Base-by-base conservation (phyloP, 805 yeast genomes). In the Saccharomyces eubayanus region DNA sequence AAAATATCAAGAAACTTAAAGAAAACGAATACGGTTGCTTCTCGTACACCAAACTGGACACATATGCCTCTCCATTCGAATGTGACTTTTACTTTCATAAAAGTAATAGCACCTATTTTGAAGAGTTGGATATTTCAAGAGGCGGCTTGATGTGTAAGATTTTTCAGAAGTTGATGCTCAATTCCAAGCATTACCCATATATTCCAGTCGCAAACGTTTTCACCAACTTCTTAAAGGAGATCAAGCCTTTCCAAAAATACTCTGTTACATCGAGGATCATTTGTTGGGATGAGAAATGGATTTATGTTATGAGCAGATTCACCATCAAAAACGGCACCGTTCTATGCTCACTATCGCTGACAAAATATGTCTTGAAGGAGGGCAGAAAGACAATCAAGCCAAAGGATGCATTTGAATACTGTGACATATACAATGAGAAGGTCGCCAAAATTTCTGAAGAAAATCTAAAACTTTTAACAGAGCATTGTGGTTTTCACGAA, bases 201-300 rank as follows among this genome's bases (percentile, higher is more conserved):
- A 72, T 84, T 0, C 96, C 97, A 0, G 84, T 91, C 28, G 96
- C 89, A 1, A 77, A 84, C 8, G 84, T 87, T 9, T 79, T 78
- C 51, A 77, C 85, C 30, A 75, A 79, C 28, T 91, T 88, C 71
- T 76, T 84, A 57, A 80, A 77, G 57, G 96, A 91, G 63, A 82
- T 92, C 65, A 78, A 72, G 61, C 85, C 92, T 1, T 87, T 83
- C 63, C 79, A 78, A 53, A 60, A 62, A 28, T 91, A 83, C 65
- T 58, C 71, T 2, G 74, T 91, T 24, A 72, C 74, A 36, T 77
- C 86, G 2, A 73, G 81, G 41, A 77, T 91, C 20, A 66, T 87
- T 5, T 85, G 92, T 6, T 90, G 96, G 96, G 94, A 88, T 70
- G 75, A 79, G 31, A 91, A 90, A 68, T 89, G 97, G 96, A 62